Evolutionary conservation across 2,329 filamentous ascomycete species (phyloP).

Genomic region (Fusarium mangiferae): DNA sequence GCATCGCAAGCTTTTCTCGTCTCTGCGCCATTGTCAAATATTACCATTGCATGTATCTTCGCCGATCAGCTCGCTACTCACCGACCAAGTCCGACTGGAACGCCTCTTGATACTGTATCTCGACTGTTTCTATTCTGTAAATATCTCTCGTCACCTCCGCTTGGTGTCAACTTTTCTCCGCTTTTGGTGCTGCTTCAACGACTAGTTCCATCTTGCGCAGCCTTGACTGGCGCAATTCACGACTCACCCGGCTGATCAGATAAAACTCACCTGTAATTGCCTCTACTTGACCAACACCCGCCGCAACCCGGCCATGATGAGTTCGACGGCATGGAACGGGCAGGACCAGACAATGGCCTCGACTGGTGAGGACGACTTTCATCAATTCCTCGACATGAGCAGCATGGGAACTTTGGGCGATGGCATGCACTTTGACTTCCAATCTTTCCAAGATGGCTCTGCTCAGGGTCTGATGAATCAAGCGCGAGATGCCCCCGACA

Average conservation of each 20-base stretch:
- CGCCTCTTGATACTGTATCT: slow-evolving; percentile 25
- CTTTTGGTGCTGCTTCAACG: slow-evolving; percentile 26
- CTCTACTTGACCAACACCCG: slow-evolving; percentile 22
- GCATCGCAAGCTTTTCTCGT: slow-evolving; percentile 26
- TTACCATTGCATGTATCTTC: slow-evolving; percentile 26
- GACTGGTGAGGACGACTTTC: slow-evolving; percentile 68
- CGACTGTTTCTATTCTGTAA: slow-evolving; percentile 9
- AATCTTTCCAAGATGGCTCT: slow-evolving; percentile 59
- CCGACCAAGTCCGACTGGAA: slow-evolving; percentile 13
- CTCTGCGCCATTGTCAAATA: slow-evolving; percentile 25
- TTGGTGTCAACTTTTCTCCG: slow-evolving; percentile 5
- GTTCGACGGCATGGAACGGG: slow-evolving; percentile 64
- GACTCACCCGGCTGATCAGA: slow-evolving; percentile 10
- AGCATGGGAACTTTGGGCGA: slow-evolving; percentile 64
- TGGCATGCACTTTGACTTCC: slow-evolving; percentile 69
- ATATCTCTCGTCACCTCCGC: slow-evolving; percentile 6
- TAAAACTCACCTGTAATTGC: slow-evolving; percentile 14
- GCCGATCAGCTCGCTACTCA: slow-evolving; percentile 24
- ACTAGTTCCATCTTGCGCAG: slow-evolving; percentile 9
- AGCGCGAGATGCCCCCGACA: slow-evolving; percentile 46
- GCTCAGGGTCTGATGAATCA: slow-evolving; percentile 48
- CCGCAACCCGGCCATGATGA: slow-evolving; percentile 57
- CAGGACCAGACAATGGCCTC: slow-evolving; percentile 66
- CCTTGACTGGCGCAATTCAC: slow-evolving; percentile 12
- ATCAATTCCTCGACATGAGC: slow-evolving; percentile 72